These are phyloP conservation scores for Neopestalotiopsis sp. DNA, from an alignment of 2,329 filamentous ascomycete genomes.

Conservation along the genomic window DNA sequence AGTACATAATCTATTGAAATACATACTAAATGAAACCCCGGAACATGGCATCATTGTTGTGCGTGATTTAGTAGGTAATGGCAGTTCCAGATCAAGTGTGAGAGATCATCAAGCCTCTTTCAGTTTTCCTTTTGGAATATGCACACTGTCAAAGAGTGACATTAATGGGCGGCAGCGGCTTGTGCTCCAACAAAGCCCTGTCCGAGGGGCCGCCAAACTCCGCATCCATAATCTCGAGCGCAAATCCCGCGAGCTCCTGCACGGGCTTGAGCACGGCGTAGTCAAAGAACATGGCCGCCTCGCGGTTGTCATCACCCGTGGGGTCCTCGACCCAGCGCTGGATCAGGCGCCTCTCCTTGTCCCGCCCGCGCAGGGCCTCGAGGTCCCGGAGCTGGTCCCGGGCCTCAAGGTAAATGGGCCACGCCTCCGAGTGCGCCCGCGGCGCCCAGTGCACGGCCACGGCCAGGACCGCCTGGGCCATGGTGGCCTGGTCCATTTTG, in stretches of 20 bases:
- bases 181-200: conserved; percentile 6
- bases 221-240: conserved; percentile 46
- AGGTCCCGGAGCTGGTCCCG: conserved; percentile 56
- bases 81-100: no score
- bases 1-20: background rate
- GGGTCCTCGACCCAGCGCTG: conserved; percentile 50
- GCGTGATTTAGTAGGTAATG: no score
- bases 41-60: background rate
- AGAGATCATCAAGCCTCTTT: no score
- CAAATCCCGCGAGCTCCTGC: conserved; percentile 51
- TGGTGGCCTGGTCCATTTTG: conserved; percentile 56
- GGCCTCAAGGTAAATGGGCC: conserved; percentile 51
- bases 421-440: conserved; percentile 49
- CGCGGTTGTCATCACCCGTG: conserved; percentile 32
- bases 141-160: background rate
- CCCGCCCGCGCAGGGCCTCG: conserved; percentile 50
- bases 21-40: background rate
- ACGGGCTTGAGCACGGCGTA: conserved; percentile 55
- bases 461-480: conserved; percentile 58
- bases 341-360: conserved; percentile 50
- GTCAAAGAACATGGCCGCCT: conserved; percentile 53
- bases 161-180: background rate
- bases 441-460: conserved; percentile 51
- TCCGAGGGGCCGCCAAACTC: conserved; percentile 41
- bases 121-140: background rate